Evolutionary conservation across 306 rosid species (phyloP), one percentile per base, ranked within the genome.

Genomic region (Albizia julibrissin): DNA sequence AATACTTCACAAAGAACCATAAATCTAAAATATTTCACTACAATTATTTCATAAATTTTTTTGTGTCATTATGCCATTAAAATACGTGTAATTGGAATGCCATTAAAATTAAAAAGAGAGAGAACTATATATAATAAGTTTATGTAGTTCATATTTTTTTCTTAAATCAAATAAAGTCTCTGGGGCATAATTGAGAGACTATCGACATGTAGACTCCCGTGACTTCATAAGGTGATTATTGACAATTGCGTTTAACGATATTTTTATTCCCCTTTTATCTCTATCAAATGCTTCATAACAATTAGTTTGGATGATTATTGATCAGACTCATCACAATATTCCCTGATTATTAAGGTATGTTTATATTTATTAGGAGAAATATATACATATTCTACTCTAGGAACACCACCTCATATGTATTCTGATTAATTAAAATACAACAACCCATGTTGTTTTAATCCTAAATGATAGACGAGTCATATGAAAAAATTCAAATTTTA

Each of bases 201-300:
- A 70, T 72, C 82, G 85, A 82, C 19, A 37, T 43, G 31, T 46
- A 59, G 39, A 54, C 73, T 87, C 93, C 85, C 91, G 86, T 85
- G 90, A 90, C 44, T 78, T 40, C 46, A 34, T 34, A 50, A n/a
- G n/a, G n/a, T n/a, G n/a, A 73, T 42, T 34, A 42, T 54, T 54
- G 26, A 54, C 4, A 72, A 54, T 37, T 34, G 14, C 67, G 39
- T 65, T 65, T 31, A 31, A 31, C 43, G 3, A 65, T 29, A 29
- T 16, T 14, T 16, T 65, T 29, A 31, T 66, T 34, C 4, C 24
- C 12, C 44, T 6, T 33, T 66, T 6, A 15, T 33, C 6, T 16
- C 44, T 33, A 2, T 66, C 72, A 66, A 46, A 66, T 18, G 72
- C 72, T 66, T 43, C 42, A 29, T n/a, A n/a, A n/a, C 44, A 66